Percentiles rank a stretch among this genome's conserved stretches.
These are phyloP conservation scores for Plenodomus lindquistii DNA, from an alignment of 2,329 filamentous ascomycete species.

Conservation along the genomic window DNA sequence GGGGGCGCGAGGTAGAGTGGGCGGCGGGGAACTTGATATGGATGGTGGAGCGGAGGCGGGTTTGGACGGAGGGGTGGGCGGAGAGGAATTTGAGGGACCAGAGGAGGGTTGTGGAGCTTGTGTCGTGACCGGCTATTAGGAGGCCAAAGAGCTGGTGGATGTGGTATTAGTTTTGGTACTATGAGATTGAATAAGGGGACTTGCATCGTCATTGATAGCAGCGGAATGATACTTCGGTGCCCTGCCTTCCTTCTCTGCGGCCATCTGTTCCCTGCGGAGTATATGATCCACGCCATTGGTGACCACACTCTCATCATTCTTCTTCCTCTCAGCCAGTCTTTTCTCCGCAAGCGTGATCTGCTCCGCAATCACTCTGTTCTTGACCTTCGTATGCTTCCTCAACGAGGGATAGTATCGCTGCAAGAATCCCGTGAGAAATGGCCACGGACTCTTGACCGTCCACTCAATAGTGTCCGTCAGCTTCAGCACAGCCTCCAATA, in stretches of 20 bases:
- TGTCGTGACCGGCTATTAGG: slow-evolving; percentile 52
- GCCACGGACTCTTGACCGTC: slow-evolving; percentile 6
- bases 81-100: slow-evolving; percentile 50
- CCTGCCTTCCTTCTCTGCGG: slow-evolving; percentile 5
- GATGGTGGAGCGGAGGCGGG: slow-evolving; percentile 39
- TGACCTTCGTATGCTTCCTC: not conserved
- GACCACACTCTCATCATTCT: not conserved
- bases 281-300: slow-evolving; percentile 18
- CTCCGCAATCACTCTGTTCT: slow-evolving; percentile 1
- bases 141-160: slow-evolving; percentile 39
- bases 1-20: slow-evolving; percentile 16
- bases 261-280: slow-evolving; percentile 9
- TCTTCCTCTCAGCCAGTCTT: slow-evolving; percentile 7
- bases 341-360: slow-evolving; percentile 9
- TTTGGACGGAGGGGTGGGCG: slow-evolving; percentile 40
- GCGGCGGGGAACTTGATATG: slow-evolving; percentile 29
- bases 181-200: not conserved
- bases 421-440: not conserved
- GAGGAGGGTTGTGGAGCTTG: slow-evolving; percentile 47
- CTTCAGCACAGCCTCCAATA: slow-evolving; percentile 10
- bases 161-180: not conserved
- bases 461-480: slow-evolving; percentile 11
- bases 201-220: slow-evolving; percentile 11
- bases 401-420: slow-evolving; percentile 1
- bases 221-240: slow-evolving; percentile 8